These are phyloP conservation scores for Quercus berberidifolia DNA, from an alignment of 306 rosid species.

Conservation along the genomic window DNA sequence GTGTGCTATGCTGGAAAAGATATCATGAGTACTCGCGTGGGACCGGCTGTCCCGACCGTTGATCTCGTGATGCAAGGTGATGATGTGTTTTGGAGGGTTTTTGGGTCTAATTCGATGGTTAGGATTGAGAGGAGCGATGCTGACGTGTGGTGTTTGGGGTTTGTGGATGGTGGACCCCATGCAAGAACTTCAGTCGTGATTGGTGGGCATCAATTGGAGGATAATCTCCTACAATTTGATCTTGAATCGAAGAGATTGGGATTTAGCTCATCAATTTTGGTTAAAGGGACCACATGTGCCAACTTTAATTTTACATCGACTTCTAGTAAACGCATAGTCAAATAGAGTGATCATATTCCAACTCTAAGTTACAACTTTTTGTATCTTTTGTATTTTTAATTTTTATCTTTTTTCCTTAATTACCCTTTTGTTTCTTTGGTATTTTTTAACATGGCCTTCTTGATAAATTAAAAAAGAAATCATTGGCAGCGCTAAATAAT, in stretches of 20 bases:
- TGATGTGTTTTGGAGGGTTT: slow-evolving; percentile 48
- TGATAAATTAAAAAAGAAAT: no score
- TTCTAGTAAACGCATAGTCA: not conserved
- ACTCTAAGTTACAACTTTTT: no score
- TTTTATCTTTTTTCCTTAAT: no score
- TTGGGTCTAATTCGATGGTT: slow-evolving; percentile 60
- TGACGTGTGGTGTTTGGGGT: slow-evolving; percentile 54
- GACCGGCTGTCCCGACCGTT: slow-evolving; percentile 51
- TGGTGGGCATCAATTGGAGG: slow-evolving; percentile 65
- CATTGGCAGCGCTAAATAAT: no score
- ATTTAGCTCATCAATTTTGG: slow-evolving; percentile 38
- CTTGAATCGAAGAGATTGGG: slow-evolving; percentile 41
- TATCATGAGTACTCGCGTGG: slow-evolving; percentile 34
- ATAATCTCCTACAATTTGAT: slow-evolving; percentile 61
- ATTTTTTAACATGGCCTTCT: no score
- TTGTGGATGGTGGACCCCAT: slow-evolving; percentile 45
- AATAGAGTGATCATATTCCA: no score
- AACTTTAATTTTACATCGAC: slow-evolving; percentile 24
- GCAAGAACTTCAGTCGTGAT: slow-evolving; percentile 47
- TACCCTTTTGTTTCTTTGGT: no score
- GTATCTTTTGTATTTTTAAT: no score
- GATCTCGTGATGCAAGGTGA: slow-evolving; percentile 49
- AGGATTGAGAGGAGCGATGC: slow-evolving; percentile 28
- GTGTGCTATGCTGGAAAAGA: slow-evolving; percentile 28
- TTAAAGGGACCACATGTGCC: slow-evolving; percentile 15